Base-by-base conservation (phyloP, 139 green algal genomes). In the Monoraphidium neglectum region DNA sequence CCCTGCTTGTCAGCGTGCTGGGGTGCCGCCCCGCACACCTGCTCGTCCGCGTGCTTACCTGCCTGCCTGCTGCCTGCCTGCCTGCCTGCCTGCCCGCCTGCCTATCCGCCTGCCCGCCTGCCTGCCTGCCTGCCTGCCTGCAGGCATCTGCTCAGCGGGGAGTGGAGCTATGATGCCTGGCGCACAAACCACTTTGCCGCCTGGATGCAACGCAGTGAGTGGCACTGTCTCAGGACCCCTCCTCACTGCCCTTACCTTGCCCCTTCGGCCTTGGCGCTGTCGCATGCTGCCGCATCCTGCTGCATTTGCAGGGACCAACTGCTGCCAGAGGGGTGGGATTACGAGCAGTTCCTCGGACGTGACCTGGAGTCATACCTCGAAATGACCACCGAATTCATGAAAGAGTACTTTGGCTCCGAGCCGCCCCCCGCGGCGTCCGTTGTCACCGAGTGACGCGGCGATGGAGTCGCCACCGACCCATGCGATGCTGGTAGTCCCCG, bases 141-240 rank as follows among this genome's bases (percentile, higher is more conserved):
- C 68, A 84, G 81, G 56, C 36, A 83, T 30, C 26, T 83, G 70
- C 75, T 93, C 67, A 62, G 82, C 36, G 76, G 77, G 10, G 68
- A 76, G 5, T 94, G 90, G 90, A 78, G 84, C 74, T 90, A 88
- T 23, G 77, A 94, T 0, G 75, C 77, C 4, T 94, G 89, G 49
- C 40, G 82, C 18, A 24, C 62, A 18, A 53, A 80, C 36, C 82
- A 91, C 63, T 54, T 90, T 8, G 24, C 73, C 16, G 51, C 32
- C 16, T 92, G 80, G 80, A 21, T 82, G 8, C 63, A 59, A 6
- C 56, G 60, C 59, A 36, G 80, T 85, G 35, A 82, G 80, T 79
- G 36, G 23, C 38, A 8, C 23, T 61, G 6, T 49, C 35, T 21
- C 49, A 24, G 47, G 28, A 4, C 28, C 67, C 62, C 30, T 3